Conservation (phyloP, 441 rosid species). For the Gossypium schwendimanii region DNA sequence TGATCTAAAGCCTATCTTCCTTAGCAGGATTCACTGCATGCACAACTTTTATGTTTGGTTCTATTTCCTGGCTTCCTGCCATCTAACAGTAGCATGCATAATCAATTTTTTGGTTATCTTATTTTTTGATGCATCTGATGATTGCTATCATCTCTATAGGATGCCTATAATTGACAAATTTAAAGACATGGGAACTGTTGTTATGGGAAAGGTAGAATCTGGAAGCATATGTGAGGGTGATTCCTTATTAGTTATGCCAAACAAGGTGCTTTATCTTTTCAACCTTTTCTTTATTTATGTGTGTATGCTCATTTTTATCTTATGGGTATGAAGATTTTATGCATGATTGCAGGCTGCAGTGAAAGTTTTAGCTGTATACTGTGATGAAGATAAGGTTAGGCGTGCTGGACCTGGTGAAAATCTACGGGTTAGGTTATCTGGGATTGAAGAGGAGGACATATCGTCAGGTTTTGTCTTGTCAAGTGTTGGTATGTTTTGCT, state of each 20-base stretch:
- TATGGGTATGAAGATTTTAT: background rate
- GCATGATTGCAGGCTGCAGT: conserved; percentile 50
- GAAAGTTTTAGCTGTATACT: conserved; percentile 64
- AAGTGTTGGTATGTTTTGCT: conserved; percentile 47
- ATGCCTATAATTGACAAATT: conserved; percentile 95
- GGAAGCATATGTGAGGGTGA: conserved; percentile 86
- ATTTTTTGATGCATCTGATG: background rate
- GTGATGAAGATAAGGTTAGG: conserved; percentile 73
- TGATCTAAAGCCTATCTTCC: background rate
- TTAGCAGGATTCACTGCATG: background rate
- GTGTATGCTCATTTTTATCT: background rate
- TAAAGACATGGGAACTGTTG: conserved; percentile 97
- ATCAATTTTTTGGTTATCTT: background rate
- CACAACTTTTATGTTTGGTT: background rate
- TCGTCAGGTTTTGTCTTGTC: conserved; percentile 80
- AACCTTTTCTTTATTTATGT: background rate
- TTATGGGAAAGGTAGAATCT: conserved; percentile 93
- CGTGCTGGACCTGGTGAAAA: conserved; percentile 93
- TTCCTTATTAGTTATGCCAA: conserved; percentile 82
- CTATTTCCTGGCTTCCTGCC: background rate
- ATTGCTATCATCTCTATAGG: conserved; percentile 33
- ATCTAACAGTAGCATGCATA: background rate
- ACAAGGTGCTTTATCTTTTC: conserved; percentile 48
- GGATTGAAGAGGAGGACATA: conserved; percentile 90
- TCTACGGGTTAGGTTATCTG: conserved; percentile 70